These are phyloP conservation scores for Anthoceros angustus DNA, from an alignment of 225 moss, liverwort and hornwort species.

Conservation along the genomic window DNA sequence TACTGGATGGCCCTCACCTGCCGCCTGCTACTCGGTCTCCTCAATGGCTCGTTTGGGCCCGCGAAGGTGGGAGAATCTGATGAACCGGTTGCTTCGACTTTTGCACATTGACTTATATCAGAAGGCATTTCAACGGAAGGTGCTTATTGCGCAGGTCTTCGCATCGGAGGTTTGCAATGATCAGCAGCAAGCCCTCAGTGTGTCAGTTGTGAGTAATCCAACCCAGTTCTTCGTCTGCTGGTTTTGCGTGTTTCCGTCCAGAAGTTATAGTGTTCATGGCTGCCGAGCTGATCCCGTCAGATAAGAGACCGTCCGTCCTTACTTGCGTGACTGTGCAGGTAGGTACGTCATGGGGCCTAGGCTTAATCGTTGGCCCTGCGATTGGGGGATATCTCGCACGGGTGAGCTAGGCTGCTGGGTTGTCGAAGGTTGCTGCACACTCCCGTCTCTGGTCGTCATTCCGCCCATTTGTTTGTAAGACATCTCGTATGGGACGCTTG, in stretches of 20 bases:
- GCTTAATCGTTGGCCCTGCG: background rate
- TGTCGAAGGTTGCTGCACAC: too few relatives aligned
- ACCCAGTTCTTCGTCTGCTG: background rate
- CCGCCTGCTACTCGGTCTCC: background rate
- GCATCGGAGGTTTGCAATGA: constrained; percentile 3
- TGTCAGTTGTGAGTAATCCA: background rate
- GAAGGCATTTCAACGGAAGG: background rate
- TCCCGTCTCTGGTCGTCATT: too few relatives aligned
- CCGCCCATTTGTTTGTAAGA: too few relatives aligned
- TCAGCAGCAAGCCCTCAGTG: background rate
- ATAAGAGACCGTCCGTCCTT: background rate
- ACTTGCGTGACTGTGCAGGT: background rate
- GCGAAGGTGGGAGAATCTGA: background rate
- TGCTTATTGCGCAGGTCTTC: background rate
- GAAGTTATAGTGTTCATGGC: background rate
- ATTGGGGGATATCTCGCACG: background rate
- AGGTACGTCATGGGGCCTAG: background rate
- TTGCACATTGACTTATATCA: background rate
- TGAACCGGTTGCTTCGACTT: too few relatives aligned
- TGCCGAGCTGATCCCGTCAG: background rate
- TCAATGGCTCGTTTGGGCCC: background rate
- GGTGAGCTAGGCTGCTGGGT: background rate
- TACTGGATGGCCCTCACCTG: background rate
- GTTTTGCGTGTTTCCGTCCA: background rate
- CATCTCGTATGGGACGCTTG: background rate